phyloP scores from a whole-genome alignment of 1,284 basidiomycete genomes.

The Ceratobasidium sp. region DNA sequence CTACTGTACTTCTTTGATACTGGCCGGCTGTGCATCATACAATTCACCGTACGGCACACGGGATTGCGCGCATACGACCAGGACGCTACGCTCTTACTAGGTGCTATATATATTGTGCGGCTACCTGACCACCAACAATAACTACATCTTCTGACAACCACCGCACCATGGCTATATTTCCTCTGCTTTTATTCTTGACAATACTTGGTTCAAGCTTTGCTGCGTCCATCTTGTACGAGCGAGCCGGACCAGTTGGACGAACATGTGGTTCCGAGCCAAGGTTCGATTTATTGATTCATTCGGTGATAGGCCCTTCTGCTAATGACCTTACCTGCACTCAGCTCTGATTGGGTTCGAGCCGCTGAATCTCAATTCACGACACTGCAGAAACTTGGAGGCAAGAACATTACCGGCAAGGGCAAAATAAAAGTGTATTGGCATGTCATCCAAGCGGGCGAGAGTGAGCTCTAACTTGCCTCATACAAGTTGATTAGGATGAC shows the following conservation, averaged over 20 bases:
- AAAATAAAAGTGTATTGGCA: constrained; percentile 45
- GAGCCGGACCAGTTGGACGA: neutral
- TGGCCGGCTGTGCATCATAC: constrained; percentile 12
- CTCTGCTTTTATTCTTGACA: neutral
- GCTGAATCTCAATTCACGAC: constrained; percentile 28
- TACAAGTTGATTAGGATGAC: neutral
- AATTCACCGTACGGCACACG: no score
- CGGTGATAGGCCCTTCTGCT: neutral
- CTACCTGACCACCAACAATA: neutral
- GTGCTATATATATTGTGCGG: neutral
- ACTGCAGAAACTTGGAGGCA: neutral
- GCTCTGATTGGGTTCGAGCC: constrained; percentile 7
- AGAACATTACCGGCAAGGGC: neutral
- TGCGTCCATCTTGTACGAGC: neutral
- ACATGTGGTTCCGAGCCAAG: constrained; percentile 25
- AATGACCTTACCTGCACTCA: neutral
- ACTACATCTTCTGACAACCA: neutral
- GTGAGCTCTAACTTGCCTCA: constrained; percentile 22
- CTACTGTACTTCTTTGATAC: neutral
- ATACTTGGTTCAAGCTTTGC: neutral
- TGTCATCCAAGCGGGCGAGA: constrained; percentile 29
- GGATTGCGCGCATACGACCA: no score
- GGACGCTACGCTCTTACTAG: no score
- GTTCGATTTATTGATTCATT: neutral
- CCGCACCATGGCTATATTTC: constrained; percentile 2